Evolutionary conservation across 306 rosid species (phyloP), one percentile per base, ranked within the genome.

Genomic region (Lathyrus tuberosus): DNA sequence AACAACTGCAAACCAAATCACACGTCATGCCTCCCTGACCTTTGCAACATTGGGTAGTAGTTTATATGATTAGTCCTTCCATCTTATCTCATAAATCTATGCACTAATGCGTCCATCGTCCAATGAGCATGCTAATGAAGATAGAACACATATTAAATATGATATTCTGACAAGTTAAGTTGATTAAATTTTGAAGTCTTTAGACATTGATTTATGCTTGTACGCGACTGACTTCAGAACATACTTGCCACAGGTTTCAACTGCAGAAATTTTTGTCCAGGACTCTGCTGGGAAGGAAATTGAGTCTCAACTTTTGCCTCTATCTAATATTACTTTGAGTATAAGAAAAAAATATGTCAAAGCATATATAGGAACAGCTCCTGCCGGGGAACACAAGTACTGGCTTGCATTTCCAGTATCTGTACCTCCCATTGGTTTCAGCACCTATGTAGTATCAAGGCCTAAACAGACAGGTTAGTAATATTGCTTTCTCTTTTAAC

Each of bases 371-470:
- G 97, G 90, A 54, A 76, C 44, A 69, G 62, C 79, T 26, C 85
- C 89, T 28, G 71, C 70, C 18, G 75, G 14, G 16, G 79, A 74
- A 48, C 84, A 72, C 26, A 83, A 77, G 54, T 87, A 86, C 60
- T 89, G 84, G 91, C 94, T 91, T 78, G 94, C 90, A 30, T 89
- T 91, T 84, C 76, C 91, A 4, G 96, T 83, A 43, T 81, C 89
- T 13, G 87, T 85, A 24, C 91, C 96, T 16, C 94, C 97, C 58
- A 88, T 91, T 79, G 95, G 96, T 75, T 91, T 89, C 87, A 89
- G 83, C 80, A 84, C 88, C 56, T 91, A 91, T 73, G 63, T 62
- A 24, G 78, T 91, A 63, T 85, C 90, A 51, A 81, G 67, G 62
- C 67, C 80, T 58, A 78, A 47, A 67, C 71, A 76, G 56, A 65